Base-by-base conservation (phyloP, 805 yeast species). In the Zygoascus tannicola region DNA sequence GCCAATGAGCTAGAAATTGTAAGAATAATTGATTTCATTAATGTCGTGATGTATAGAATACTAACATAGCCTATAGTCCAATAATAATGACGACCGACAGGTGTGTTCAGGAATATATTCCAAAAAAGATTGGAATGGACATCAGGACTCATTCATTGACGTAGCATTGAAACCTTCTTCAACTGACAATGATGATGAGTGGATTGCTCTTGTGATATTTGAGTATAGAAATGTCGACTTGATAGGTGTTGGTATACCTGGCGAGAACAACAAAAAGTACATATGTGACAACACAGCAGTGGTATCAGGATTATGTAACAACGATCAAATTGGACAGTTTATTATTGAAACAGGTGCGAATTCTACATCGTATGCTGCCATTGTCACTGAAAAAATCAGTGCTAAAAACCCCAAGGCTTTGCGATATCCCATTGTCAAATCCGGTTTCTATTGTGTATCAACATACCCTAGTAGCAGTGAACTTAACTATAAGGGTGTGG, bases 401-500 rank as follows among this genome's bases (percentile, higher is more conserved):
- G 67, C 73, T 3, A 64, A 73, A 39, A 90, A 90, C 2, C 69
- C 74, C 22, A 76, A 77, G 35, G 74, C 76, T 35, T 63, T 80
- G 46, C 69, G 73, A 32, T 92, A 87, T 56, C 69, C 69, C 3
- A 76, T 92, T 36, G 67, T 70, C 45, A 70, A 73, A 46, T 86
- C 97, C 1, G 97, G 97, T 4, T 92, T 82, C 63, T 92, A 88
- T 65, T 92, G 98, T 68, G 82, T 90, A 35, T 79, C 87, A 1
- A 81, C 94, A 0, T 77, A 69, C 51, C 56, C 60, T 10, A 59
- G 58, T 39, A 51, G 56, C 15, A 60, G 65, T 8, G 45, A 52
- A 19, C 41, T 52, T 44, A 36, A 68, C 67, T 92, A 80, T 63
- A 62, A 70, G 41, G 83, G 90, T 14, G 63, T 66, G n/a, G 81